These are phyloP conservation scores for Corinectria fuckeliana DNA, from an alignment of 2,329 filamentous ascomycete genomes.

Conservation along the genomic window DNA sequence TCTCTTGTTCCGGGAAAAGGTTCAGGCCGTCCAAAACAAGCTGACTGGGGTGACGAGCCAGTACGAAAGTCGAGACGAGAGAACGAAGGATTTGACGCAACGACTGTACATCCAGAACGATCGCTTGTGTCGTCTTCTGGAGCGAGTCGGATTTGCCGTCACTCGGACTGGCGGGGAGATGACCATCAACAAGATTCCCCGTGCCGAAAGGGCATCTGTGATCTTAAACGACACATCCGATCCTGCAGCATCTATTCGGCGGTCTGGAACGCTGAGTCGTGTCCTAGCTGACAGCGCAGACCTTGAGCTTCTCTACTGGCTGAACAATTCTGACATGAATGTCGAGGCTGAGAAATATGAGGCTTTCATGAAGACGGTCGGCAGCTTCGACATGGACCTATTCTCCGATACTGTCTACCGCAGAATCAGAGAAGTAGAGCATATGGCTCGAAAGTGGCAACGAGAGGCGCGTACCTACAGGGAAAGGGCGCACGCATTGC, in stretches of 20 bases:
- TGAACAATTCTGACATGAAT: constrained; percentile 69
- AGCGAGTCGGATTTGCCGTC: constrained; percentile 85
- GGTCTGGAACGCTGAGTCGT: constrained; percentile 61
- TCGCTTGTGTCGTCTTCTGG: constrained; percentile 80
- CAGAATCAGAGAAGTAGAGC: constrained; percentile 90
- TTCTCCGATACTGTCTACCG: constrained; percentile 88
- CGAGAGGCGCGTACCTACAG: constrained; percentile 86
- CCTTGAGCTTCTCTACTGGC: constrained; percentile 81
- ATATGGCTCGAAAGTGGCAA: constrained; percentile 91
- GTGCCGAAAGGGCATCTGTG: constrained; percentile 61
- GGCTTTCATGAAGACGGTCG: constrained; percentile 74
- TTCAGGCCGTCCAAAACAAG: constrained; percentile 60
- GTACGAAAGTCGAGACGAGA: constrained; percentile 72
- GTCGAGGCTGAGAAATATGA: constrained; percentile 77
- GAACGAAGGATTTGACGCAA: constrained; percentile 84
- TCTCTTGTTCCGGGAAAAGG: constrained; percentile 69
- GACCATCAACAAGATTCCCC: constrained; percentile 74
- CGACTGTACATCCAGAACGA: constrained; percentile 85
- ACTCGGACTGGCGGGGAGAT: constrained; percentile 75
- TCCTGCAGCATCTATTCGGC: constrained; percentile 58
- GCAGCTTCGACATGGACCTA: constrained; percentile 81
- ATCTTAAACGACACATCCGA: constrained; percentile 66
- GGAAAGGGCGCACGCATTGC: constrained; percentile 80
- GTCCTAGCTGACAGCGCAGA: constrained; percentile 68
- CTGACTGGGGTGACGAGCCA: constrained; percentile 59